Percentiles rank a stretch among this genome's conserved stretches.
These are phyloP conservation scores for Colletotrichum chlorophyti DNA, from an alignment of 2,329 filamentous ascomycete genomes.

Conservation along the genomic window DNA sequence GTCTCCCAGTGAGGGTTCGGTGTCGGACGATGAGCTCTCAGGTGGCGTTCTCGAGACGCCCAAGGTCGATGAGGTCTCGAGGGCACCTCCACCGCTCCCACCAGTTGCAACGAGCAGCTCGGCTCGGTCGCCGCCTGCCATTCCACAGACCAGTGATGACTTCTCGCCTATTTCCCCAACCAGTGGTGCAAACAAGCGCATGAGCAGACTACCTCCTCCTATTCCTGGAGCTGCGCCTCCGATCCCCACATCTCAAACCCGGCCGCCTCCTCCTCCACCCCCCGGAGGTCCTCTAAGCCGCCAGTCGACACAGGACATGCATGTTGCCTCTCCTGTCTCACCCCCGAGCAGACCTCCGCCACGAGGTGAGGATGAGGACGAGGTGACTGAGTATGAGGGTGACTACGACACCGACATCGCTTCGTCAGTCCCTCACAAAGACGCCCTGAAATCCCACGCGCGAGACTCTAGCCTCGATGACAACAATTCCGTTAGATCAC, in stretches of 20 bases:
- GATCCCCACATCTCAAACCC: conserved; percentile 56
- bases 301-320: conserved; percentile 65
- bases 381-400: conserved; percentile 93
- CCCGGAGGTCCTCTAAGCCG: conserved; percentile 59
- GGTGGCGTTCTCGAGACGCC: conserved; percentile 38
- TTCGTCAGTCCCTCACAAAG: conserved; percentile 91
- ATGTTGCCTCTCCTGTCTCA: conserved; percentile 47
- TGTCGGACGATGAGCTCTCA: conserved; percentile 88
- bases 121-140: conserved; percentile 42
- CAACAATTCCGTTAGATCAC: conserved; percentile 66
- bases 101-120: conserved; percentile 21
- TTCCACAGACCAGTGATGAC: conserved; percentile 45
- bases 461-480: conserved; percentile 81
- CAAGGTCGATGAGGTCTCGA: conserved; percentile 11
- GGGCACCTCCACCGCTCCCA: conserved; percentile 50
- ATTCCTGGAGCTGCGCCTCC: conserved; percentile 63
- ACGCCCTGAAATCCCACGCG: conserved; percentile 83
- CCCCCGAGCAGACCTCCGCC: conserved; percentile 50
- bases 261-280: conserved; percentile 74
- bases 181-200: conserved; percentile 54
- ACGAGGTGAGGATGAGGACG: conserved; percentile 73
- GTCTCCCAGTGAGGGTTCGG: conserved; percentile 79
- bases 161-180: conserved; percentile 53
- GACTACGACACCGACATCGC: conserved; percentile 98
- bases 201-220: conserved; percentile 64